phyloP scores from a whole-genome alignment of 1,284 basidiomycete species.

The Athelia psychrophila region DNA sequence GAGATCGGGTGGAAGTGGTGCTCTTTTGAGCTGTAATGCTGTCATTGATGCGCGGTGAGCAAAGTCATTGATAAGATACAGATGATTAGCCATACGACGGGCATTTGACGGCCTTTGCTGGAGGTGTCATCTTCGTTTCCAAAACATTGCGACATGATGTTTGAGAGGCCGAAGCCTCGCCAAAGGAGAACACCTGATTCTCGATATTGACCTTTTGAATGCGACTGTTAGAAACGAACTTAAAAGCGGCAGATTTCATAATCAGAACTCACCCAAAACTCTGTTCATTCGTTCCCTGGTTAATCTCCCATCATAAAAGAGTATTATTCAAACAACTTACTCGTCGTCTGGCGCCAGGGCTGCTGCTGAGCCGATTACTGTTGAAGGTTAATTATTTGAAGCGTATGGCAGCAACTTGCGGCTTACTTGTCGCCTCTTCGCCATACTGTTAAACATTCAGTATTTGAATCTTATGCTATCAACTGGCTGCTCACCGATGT shows the following conservation, averaged over 20 bases:
- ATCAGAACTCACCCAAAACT: conserved; percentile 49
- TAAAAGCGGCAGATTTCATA: neutral
- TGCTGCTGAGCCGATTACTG: conserved; percentile 88
- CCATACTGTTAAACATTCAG: conserved; percentile 56
- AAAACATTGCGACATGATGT: conserved; percentile 87
- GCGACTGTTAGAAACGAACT: neutral
- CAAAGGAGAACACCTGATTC: conserved; percentile 91
- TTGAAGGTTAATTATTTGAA: no score
- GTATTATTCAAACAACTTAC: conserved; percentile 42
- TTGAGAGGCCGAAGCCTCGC: conserved; percentile 75
- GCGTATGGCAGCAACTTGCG: no score
- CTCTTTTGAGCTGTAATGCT: conserved; percentile 86
- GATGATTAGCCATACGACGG: conserved; percentile 48
- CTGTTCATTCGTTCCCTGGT: conserved; percentile 27
- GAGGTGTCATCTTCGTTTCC: conserved; percentile 80
- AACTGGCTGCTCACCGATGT: conserved; percentile 53
- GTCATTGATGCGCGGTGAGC: conserved; percentile 7
- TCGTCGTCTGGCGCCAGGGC: conserved; percentile 85
- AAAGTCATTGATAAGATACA: neutral
- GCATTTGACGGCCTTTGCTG: conserved; percentile 89
- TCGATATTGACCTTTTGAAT: conserved; percentile 70
- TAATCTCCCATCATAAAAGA: conserved; percentile 4
- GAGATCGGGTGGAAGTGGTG: conserved; percentile 95
- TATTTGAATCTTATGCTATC: conserved; percentile 1
- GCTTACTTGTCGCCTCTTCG: conserved; percentile 90